These are phyloP conservation scores for Apiospora aurea DNA, from an alignment of 2,329 filamentous ascomycete genomes.

Conservation along the genomic window DNA sequence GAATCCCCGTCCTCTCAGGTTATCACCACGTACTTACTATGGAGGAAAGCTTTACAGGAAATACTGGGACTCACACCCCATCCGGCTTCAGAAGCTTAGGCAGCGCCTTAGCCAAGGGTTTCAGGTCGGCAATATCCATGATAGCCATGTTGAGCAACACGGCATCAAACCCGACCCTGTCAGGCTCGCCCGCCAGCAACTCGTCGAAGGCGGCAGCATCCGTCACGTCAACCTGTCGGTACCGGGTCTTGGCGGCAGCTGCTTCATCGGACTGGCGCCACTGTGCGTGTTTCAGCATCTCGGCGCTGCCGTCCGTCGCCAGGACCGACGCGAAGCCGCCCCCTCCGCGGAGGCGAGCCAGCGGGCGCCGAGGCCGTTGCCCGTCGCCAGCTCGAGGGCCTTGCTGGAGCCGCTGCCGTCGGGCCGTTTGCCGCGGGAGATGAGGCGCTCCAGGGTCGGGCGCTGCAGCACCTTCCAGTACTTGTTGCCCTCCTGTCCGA, in stretches of 20 bases:
- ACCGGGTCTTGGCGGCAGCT: slow-evolving; percentile 38
- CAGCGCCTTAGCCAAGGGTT: slow-evolving; percentile 50
- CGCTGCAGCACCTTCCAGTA: slow-evolving; percentile 53
- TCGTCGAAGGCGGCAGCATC: slow-evolving; percentile 40
- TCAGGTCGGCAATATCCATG: slow-evolving; percentile 54
- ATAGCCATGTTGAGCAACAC: slow-evolving; percentile 57
- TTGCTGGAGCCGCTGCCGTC: slow-evolving; percentile 29
- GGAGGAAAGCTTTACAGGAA: background rate
- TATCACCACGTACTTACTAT: background rate
- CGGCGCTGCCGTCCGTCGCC: slow-evolving; percentile 52
- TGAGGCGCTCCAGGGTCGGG: slow-evolving; percentile 48
- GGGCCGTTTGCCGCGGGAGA: slow-evolving; percentile 34
- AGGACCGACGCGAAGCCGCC: slow-evolving; percentile 45
- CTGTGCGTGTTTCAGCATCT: slow-evolving; percentile 49
- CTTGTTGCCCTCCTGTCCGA: slow-evolving; percentile 50
- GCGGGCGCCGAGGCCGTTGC: slow-evolving; percentile 56
- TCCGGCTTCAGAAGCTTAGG: slow-evolving; percentile 48
- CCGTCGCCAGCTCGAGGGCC: slow-evolving; percentile 56
- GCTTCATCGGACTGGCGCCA: slow-evolving; percentile 27
- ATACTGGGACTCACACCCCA: slow-evolving; percentile 46
- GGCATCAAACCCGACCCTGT: slow-evolving; percentile 50
- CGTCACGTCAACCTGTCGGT: slow-evolving; percentile 49
- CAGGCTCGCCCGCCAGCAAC: slow-evolving; percentile 36
- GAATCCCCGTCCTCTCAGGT: background rate
- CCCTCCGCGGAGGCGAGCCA: slow-evolving; percentile 43